Conservation (phyloP, 805 yeast genomes). For the Brettanomyces anomalus region DNA sequence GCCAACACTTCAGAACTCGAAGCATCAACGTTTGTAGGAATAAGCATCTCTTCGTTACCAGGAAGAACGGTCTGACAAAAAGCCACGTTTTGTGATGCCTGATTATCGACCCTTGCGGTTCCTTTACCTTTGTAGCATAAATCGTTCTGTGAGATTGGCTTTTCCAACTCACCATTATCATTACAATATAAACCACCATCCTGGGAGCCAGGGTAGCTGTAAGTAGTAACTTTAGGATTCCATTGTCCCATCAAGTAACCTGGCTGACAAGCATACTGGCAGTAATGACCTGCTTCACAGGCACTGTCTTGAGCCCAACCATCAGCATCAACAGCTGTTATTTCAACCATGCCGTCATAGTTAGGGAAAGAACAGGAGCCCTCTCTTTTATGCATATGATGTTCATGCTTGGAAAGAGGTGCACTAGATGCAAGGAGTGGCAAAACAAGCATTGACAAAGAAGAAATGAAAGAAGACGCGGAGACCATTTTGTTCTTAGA, state of each 20-base stretch:
- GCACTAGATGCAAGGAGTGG: background rate
- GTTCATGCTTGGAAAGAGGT: constrained; percentile 6
- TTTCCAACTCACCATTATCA: constrained; percentile 55
- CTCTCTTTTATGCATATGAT: constrained; percentile 3
- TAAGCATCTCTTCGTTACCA: constrained; percentile 90
- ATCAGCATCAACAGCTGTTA: constrained; percentile 57
- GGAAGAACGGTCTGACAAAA: constrained; percentile 91
- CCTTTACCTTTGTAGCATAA: constrained; percentile 77
- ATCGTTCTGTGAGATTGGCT: constrained; percentile 45
- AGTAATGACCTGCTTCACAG: constrained; percentile 71
- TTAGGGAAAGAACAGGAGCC: constrained; percentile 56
- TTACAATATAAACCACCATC: constrained; percentile 81
- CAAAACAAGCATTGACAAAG: background rate
- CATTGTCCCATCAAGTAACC: constrained; percentile 85
- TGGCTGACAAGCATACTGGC: constrained; percentile 89
- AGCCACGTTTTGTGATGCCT: constrained; percentile 53
- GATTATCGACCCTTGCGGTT: constrained; percentile 49
- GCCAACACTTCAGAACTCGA: constrained; percentile 50
- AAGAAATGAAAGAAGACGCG: background rate
- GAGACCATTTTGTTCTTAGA: background rate
- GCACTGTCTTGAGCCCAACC: constrained; percentile 85
- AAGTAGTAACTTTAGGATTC: constrained; percentile 69
- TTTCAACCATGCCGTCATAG: constrained; percentile 58
- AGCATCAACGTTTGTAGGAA: constrained; percentile 63
- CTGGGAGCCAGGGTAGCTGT: constrained; percentile 68